A percentile compares a stretch with the other conserved stretches of the same genome.
phyloP scores from a whole-genome alignment of 2,329 filamentous ascomycete genomes.

The Fusarium coffeatum region DNA sequence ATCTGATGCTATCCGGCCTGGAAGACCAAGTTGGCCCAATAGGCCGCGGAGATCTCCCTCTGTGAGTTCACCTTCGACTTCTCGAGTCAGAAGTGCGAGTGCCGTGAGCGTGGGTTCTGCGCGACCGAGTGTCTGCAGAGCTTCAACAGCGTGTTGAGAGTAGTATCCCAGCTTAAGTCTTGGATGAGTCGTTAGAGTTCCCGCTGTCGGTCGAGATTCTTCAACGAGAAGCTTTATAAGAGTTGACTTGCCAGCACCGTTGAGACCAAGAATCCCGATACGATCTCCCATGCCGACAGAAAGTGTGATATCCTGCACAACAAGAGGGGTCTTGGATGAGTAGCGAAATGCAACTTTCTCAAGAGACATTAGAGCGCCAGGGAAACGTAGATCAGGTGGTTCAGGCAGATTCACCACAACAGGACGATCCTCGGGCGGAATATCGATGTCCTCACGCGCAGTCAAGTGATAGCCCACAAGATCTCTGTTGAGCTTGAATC shows the following conservation, averaged over 20 bases:
- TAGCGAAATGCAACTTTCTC: slow-evolving; percentile 78
- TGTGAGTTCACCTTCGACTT: slow-evolving; percentile 62
- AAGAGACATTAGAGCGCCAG: slow-evolving; percentile 77
- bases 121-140: slow-evolving; percentile 67
- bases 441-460: slow-evolving; percentile 74
- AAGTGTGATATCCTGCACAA: slow-evolving; percentile 73
- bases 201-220: slow-evolving; percentile 66
- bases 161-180: slow-evolving; percentile 80
- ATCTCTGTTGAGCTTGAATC: slow-evolving; percentile 86
- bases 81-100: slow-evolving; percentile 69
- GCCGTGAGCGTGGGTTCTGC: slow-evolving; percentile 69
- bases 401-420: slow-evolving; percentile 70
- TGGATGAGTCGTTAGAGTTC: slow-evolving; percentile 73
- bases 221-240: slow-evolving; percentile 78
- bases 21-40: slow-evolving; percentile 75
- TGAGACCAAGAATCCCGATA: slow-evolving; percentile 80
- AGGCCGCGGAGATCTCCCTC: slow-evolving; percentile 77
- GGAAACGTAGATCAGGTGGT: slow-evolving; percentile 77
- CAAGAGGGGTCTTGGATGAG: slow-evolving; percentile 48
- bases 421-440: slow-evolving; percentile 71
- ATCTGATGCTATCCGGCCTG: slow-evolving; percentile 77
- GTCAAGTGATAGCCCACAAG: slow-evolving; percentile 70
- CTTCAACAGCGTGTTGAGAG: slow-evolving; percentile 81
- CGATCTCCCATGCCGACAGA: slow-evolving; percentile 79
- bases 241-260: slow-evolving; percentile 85